Evolutionary conservation across 345 rosid genomes (phyloP).

Genomic region (Corchorus capsularis): DNA sequence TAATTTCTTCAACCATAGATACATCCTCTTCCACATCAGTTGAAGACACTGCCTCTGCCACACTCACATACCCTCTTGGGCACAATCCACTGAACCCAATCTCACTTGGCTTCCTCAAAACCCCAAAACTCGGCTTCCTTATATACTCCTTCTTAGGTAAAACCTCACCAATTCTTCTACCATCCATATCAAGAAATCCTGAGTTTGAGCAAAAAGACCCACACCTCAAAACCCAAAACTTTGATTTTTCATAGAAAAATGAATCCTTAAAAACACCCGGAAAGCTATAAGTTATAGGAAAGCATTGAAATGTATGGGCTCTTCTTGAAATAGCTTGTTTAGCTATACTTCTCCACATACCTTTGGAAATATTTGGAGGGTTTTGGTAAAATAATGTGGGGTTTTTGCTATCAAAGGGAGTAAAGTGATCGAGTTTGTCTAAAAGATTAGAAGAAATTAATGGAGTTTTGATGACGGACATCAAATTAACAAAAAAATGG

Average conservation of each 20-base stretch:
- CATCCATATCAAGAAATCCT: constrained; percentile 31
- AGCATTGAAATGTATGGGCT: constrained; percentile 24
- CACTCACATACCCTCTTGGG: constrained; percentile 59
- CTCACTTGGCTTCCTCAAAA: constrained; percentile 29
- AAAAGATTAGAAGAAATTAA: constrained; percentile 33
- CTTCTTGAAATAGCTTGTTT: constrained; percentile 48
- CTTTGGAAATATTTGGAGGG: constrained; percentile 36
- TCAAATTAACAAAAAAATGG: constrained; percentile 37
- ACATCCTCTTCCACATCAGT: constrained; percentile 80
- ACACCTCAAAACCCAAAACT: constrained; percentile 28
- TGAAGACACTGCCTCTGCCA: constrained; percentile 83
- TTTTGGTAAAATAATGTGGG: constrained; percentile 26
- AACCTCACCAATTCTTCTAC: constrained; percentile 36
- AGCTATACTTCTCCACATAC: constrained; percentile 81
- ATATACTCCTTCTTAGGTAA: constrained; percentile 34
- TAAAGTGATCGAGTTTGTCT: constrained; percentile 32
- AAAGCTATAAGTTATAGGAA: constrained; percentile 34
- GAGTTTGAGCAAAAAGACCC: constrained; percentile 28
- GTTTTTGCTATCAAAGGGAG: constrained; percentile 27
- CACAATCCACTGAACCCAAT: constrained; percentile 45
- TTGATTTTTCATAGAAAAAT: constrained; percentile 21
- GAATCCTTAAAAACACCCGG: constrained; percentile 41
- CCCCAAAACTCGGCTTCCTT: constrained; percentile 37
- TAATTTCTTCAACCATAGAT: constrained; percentile 58
- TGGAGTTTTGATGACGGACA: constrained; percentile 55